Conservation (phyloP, 768 basidiomycete genomes). For the Russula sp. region DNA sequence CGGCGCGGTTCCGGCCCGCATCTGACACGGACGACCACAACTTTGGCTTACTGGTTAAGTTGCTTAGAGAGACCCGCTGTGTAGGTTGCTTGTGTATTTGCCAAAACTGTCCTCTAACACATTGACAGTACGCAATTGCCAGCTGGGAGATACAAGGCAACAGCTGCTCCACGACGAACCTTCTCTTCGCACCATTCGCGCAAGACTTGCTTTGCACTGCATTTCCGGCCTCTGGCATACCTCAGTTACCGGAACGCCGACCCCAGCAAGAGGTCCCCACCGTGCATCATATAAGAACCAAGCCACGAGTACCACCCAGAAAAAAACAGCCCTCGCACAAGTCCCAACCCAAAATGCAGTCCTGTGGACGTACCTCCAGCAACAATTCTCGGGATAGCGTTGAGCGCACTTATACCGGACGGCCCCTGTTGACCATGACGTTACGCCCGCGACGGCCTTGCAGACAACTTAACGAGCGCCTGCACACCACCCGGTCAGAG, state of each 20-base stretch:
- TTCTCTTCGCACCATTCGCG: conserved; percentile 20
- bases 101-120: neutral
- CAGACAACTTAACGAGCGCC: neutral
- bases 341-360: neutral
- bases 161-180: conserved; percentile 1
- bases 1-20: conserved; percentile 6
- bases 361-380: neutral
- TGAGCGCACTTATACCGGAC: neutral
- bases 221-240: conserved; percentile 21
- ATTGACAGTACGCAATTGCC: conserved; percentile 20
- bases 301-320: neutral
- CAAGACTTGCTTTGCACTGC: conserved; percentile 17
- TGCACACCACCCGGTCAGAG: neutral
- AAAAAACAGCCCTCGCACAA: neutral
- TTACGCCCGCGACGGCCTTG: neutral
- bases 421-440: neutral
- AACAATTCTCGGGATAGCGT: neutral
- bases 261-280: neutral
- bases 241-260: conserved; percentile 8
- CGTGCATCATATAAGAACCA: neutral
- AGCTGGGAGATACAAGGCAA: conserved; percentile 21
- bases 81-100: neutral
- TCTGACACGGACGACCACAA: conserved; percentile 9
- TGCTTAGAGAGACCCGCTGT: conserved; percentile 15
- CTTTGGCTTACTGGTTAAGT: conserved; percentile 10